Conservation (phyloP, 495 filamentous ascomycete species). For the Penicillium steckii region DNA sequence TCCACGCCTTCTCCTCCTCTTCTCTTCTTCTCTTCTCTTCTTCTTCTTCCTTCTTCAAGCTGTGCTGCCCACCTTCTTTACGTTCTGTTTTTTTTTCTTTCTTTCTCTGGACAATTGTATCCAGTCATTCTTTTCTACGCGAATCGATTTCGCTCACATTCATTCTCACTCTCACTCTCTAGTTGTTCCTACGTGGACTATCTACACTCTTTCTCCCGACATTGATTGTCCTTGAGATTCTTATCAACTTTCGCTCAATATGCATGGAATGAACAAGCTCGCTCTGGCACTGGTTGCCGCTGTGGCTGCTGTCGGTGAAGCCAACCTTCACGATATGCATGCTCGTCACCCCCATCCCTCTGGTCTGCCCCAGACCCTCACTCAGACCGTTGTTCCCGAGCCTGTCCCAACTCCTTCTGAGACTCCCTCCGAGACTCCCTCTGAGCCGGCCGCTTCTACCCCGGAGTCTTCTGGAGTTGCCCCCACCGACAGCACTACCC, state of each 20-base stretch:
- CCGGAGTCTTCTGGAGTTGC: neutral
- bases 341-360: slow-evolving; percentile 29
- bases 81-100: slow-evolving; percentile 25
- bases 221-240: slow-evolving; percentile 25
- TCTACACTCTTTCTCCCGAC: slow-evolving; percentile 6
- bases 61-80: slow-evolving; percentile 21
- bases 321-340: slow-evolving; percentile 34
- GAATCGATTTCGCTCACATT: slow-evolving; percentile 50
- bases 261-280: slow-evolving; percentile 48
- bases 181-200: neutral
- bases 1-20: slow-evolving; percentile 9
- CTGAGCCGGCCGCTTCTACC: slow-evolving; percentile 10
- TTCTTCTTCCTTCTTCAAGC: slow-evolving; percentile 22
- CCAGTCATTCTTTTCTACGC: slow-evolving; percentile 45
- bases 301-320: slow-evolving; percentile 45
- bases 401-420: slow-evolving; percentile 2
- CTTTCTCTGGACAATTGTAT: slow-evolving; percentile 33
- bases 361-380: neutral
- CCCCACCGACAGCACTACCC: neutral
- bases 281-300: slow-evolving; percentile 47
- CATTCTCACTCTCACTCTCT: slow-evolving; percentile 12
- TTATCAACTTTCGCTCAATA: slow-evolving; percentile 17
- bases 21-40: slow-evolving; percentile 20
- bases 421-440: neutral
- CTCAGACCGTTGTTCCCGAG: slow-evolving; percentile 11